phyloP scores from a whole-genome alignment of 2,329 filamentous ascomycete species.

The Paecilomyces variotii region DNA sequence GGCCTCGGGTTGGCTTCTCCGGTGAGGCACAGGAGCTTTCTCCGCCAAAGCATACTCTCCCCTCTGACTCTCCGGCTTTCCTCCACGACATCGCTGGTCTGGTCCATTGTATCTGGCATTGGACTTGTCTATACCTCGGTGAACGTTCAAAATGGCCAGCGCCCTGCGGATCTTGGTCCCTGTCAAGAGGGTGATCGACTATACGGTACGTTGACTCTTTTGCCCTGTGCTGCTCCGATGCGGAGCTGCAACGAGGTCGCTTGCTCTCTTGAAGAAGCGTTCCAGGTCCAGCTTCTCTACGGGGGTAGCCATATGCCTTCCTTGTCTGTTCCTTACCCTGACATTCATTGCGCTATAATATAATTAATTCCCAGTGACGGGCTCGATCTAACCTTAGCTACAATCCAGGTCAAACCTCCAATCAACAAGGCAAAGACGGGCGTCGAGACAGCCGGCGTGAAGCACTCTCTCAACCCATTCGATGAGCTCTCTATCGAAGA shows the following conservation, averaged over 20 bases:
- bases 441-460: conserved; percentile 86
- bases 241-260: background rate
- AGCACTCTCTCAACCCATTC: conserved; percentile 98
- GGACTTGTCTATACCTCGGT: background rate
- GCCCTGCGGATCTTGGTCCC: conserved; percentile 67
- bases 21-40: conserved; percentile 1
- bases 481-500: conserved; percentile 98
- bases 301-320: background rate
- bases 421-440: conserved; percentile 69
- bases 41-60: background rate
- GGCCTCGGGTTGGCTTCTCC: conserved; percentile 1
- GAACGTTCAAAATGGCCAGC: conserved; percentile 34
- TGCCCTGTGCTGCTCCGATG: conserved; percentile 1
- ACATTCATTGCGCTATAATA: background rate
- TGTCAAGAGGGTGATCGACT: conserved; percentile 79
- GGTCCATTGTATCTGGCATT: background rate
- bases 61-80: background rate
- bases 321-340: background rate
- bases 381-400: background rate
- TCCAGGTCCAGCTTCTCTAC: too few species aligned
- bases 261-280: background rate
- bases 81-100: background rate
- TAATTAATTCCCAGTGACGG: background rate
- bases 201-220: conserved; percentile 54
- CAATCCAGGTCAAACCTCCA: conserved; percentile 56